phyloP scores from a whole-genome alignment of 2,329 filamentous ascomycete species.

The Epichloe hybrida region DNA sequence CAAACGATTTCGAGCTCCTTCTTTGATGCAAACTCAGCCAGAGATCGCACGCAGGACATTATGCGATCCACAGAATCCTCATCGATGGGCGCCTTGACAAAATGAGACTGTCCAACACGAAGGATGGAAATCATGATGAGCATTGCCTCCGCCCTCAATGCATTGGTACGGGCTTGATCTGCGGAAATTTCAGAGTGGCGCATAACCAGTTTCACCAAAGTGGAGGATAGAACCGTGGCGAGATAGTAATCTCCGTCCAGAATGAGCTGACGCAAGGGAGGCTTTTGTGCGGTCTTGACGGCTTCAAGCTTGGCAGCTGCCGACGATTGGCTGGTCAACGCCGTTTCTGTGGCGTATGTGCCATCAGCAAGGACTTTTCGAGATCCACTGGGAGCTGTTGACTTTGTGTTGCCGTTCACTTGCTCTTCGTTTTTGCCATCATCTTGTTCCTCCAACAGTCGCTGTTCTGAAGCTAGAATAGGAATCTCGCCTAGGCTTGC shows the following conservation, averaged over 20 bases:
- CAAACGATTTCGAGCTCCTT: conserved; percentile 89
- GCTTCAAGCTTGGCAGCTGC: conserved; percentile 86
- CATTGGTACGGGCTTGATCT: conserved; percentile 78
- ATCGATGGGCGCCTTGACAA: conserved; percentile 93
- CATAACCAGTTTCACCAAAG: conserved; percentile 95
- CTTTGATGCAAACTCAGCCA: conserved; percentile 79
- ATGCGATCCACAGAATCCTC: conserved; percentile 97
- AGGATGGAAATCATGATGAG: conserved; percentile 99
- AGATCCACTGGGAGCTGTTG: conserved; percentile 65
- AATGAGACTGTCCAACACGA: conserved; percentile 95
- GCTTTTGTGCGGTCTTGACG: conserved; percentile 93
- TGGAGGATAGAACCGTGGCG: conserved; percentile 87
- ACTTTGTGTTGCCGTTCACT: conserved; percentile 67
- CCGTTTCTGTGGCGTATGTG: conserved; percentile 94
- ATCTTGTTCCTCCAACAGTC: conserved; percentile 71
- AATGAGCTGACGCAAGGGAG: conserved; percentile 84
- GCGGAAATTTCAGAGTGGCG: conserved; percentile 86
- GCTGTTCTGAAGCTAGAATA: conserved; percentile 87
- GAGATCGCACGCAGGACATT: conserved; percentile 89
- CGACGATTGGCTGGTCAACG: conserved; percentile 82
- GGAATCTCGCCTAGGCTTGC: conserved; percentile 92
- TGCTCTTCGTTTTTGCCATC: conserved; percentile 52
- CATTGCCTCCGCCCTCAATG: conserved; percentile 92
- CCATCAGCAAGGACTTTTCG: conserved; percentile 89
- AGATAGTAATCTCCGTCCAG: conserved; percentile 96